phyloP scores from a whole-genome alignment of 345 rosid genomes.

The Pugionium cornutum region DNA sequence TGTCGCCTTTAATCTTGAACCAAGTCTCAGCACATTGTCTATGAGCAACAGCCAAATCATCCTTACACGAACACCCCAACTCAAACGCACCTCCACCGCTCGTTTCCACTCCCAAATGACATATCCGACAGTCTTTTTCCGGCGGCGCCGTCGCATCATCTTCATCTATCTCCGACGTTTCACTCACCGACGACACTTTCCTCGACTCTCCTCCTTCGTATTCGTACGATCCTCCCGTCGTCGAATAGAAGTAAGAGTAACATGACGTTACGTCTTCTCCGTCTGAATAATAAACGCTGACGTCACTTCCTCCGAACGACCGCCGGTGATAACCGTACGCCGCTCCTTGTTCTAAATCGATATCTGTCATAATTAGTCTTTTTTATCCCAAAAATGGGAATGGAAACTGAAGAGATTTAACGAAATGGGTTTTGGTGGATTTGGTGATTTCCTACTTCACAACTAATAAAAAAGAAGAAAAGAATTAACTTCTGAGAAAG shows the following conservation, averaged over 20 bases:
- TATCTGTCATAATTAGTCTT: constrained; percentile 32
- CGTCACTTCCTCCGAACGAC: constrained; percentile 39
- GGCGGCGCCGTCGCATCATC: constrained; percentile 56
- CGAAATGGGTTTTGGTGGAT: constrained; percentile 32
- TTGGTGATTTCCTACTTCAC: constrained; percentile 13
- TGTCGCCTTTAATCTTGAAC: constrained; percentile 96
- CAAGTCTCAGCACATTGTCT: constrained; percentile 94
- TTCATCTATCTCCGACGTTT: constrained; percentile 45
- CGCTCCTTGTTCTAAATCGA: constrained; percentile 68
- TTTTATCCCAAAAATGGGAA: not conserved
- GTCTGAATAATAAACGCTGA: constrained; percentile 70
- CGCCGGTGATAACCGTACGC: constrained; percentile 39
- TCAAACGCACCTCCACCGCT: constrained; percentile 61
- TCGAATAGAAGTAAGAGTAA: constrained; percentile 82
- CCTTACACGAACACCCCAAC: constrained; percentile 90
- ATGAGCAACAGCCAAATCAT: constrained; percentile 95
- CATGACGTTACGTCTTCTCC: constrained; percentile 72
- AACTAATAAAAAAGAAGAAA: not conserved
- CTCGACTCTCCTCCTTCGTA: constrained; percentile 40
- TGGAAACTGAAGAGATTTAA: constrained; percentile 13
- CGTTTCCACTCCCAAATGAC: constrained; percentile 83
- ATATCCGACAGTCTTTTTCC: constrained; percentile 80
- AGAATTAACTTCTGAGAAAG: not conserved
- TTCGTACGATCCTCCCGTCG: constrained; percentile 70
- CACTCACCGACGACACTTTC: constrained; percentile 50